phyloP scores from a whole-genome alignment of 2,329 filamentous ascomycete genomes.

The Ophiocordyceps camponoti-saundersi region DNA sequence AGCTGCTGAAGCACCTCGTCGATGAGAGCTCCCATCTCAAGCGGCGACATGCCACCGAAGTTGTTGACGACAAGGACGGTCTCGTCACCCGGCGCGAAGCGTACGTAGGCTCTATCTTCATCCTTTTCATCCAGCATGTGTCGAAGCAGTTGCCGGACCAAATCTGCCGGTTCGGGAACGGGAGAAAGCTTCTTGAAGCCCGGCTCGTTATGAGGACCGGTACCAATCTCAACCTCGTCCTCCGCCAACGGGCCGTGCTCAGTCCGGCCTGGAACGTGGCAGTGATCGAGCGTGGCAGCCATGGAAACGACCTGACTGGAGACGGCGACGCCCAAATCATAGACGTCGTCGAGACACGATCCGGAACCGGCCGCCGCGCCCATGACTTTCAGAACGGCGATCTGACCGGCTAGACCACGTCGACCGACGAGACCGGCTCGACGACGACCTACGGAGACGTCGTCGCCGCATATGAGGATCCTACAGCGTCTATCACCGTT shows the following conservation, averaged over 20 bases:
- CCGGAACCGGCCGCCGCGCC: constrained; percentile 31
- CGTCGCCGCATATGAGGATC: constrained; percentile 46
- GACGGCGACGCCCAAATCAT: constrained; percentile 30
- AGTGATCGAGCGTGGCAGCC: constrained; percentile 41
- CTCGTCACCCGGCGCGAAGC: constrained; percentile 28
- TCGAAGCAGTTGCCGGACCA: constrained; percentile 39
- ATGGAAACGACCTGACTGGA: constrained; percentile 37
- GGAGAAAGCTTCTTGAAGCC: constrained; percentile 40
- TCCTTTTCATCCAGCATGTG: constrained; percentile 42
- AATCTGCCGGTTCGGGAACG: constrained; percentile 26
- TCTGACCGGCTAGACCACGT: constrained; percentile 43
- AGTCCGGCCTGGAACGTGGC: constrained; percentile 36
- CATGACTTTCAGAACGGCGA: constrained; percentile 40
- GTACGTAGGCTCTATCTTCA: constrained; percentile 29
- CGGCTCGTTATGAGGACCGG: constrained; percentile 51
- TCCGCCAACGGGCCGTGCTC: constrained; percentile 29
- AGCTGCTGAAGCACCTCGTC: constrained; percentile 36
- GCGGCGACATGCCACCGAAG: constrained; percentile 39
- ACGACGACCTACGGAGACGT: constrained; percentile 44
- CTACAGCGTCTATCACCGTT: constrained; percentile 34
- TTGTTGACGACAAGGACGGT: constrained; percentile 38
- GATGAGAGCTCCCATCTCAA: constrained; percentile 37
- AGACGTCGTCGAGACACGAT: constrained; percentile 30
- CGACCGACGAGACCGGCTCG: constrained; percentile 38
- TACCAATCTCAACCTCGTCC: constrained; percentile 44